Percentiles rank a stretch among this genome's conserved stretches.
These are phyloP conservation scores for Diaporthe nobilis DNA, from an alignment of 2,329 filamentous ascomycete species.

Conservation along the genomic window DNA sequence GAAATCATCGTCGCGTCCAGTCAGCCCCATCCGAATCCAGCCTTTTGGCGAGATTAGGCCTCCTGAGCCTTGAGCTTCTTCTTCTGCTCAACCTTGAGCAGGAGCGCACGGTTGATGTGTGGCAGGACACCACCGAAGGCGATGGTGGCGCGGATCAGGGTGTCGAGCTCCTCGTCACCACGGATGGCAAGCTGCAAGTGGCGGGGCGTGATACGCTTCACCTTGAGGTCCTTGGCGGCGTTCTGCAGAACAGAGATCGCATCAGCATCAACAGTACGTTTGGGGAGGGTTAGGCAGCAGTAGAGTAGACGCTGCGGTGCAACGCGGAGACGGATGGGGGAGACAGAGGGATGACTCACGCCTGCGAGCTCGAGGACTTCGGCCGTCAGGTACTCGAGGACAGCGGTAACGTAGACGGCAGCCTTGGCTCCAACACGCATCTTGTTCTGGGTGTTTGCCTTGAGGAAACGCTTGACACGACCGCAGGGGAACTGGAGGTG, in stretches of 20 bases:
- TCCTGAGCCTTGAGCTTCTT: constrained; percentile 56
- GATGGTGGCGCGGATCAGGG: constrained; percentile 96
- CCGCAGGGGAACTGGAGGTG: constrained; percentile 90
- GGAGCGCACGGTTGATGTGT: constrained; percentile 96
- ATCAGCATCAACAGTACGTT: not conserved
- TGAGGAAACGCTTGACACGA: constrained; percentile 99
- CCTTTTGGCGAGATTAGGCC: constrained; percentile 45
- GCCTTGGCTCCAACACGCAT: constrained; percentile 99
- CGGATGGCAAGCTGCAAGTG: constrained; percentile 98
- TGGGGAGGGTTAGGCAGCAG: not conserved
- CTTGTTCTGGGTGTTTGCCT: constrained; percentile 99
- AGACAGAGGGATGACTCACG: constrained; percentile 63
- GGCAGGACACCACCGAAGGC: constrained; percentile 98
- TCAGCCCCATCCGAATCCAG: not conserved
- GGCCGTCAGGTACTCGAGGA: constrained; percentile 97
- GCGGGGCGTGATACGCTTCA: constrained; percentile 99
- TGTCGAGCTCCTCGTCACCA: constrained; percentile 98
- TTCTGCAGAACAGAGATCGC: constrained; percentile 67
- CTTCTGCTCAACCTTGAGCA: constrained; percentile 65
- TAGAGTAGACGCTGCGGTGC: constrained; percentile 8
- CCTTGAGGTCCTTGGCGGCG: constrained; percentile 98
- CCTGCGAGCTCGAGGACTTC: constrained; percentile 98
- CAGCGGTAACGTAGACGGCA: constrained; percentile 97
- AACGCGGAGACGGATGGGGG: constrained; percentile 27
- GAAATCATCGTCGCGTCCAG: constrained; percentile 11